These are phyloP conservation scores for Trichoderma citrinoviride DNA, from an alignment of 2,329 filamentous ascomycete species.

Conservation along the genomic window DNA sequence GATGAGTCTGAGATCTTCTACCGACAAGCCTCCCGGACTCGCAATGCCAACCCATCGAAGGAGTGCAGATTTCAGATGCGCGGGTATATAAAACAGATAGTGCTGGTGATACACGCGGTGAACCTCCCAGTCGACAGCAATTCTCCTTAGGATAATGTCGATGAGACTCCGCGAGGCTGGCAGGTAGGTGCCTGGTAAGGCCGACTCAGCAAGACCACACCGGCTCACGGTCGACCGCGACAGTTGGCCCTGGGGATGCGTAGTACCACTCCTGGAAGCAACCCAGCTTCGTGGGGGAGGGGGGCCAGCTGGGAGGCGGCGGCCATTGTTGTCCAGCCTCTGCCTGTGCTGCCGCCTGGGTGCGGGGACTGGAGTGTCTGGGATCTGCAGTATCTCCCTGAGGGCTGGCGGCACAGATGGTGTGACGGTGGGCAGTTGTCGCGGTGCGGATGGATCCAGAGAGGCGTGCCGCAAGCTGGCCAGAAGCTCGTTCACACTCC, in stretches of 20 bases:
- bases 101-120: slow-evolving; percentile 56
- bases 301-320: slow-evolving; percentile 56
- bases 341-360: slow-evolving; percentile 45
- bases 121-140: slow-evolving; percentile 55
- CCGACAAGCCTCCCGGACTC: slow-evolving; percentile 46
- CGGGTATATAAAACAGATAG: slow-evolving; percentile 55
- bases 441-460: slow-evolving; percentile 30
- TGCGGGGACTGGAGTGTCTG: slow-evolving; percentile 52
- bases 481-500: slow-evolving; percentile 59
- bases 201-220: slow-evolving; percentile 21
- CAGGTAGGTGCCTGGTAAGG: slow-evolving; percentile 45
- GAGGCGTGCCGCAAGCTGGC: slow-evolving; percentile 53
- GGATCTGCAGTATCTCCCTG: slow-evolving; percentile 57
- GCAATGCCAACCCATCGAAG: slow-evolving; percentile 49
- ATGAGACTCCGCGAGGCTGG: slow-evolving; percentile 50
- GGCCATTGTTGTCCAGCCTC: slow-evolving; percentile 46
- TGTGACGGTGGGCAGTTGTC: slow-evolving; percentile 33
- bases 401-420: slow-evolving; percentile 60
- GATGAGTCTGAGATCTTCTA: slow-evolving; percentile 50
- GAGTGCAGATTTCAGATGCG: slow-evolving; percentile 50
- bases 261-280: slow-evolving; percentile 28
- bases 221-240: slow-evolving; percentile 26
- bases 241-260: slow-evolving; percentile 20
- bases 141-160: slow-evolving; percentile 48
- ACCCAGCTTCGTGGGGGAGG: slow-evolving; percentile 59